Evolutionary conservation across 2,329 filamentous ascomycete genomes (phyloP).

Genomic region (Aplosporella prunicola): DNA sequence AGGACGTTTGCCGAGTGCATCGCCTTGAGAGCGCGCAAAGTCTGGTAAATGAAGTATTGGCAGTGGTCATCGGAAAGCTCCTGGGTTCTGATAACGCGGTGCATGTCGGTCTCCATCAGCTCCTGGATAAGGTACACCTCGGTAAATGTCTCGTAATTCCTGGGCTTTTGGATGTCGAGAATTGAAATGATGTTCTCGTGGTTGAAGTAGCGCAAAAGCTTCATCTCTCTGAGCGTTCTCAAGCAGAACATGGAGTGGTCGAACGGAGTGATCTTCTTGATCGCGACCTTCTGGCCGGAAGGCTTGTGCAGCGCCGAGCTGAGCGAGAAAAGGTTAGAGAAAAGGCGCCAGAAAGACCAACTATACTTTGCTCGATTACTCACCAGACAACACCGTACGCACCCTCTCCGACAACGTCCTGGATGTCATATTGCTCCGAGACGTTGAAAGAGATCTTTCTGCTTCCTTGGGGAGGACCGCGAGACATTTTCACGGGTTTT

Average conservation of each 20-base stretch:
- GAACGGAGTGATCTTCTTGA: conserved; percentile 99
- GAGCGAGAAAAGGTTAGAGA: conserved; percentile 19
- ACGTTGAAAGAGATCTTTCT: conserved; percentile 99
- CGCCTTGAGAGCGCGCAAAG: conserved; percentile 89
- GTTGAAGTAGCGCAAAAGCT: conserved; percentile 96
- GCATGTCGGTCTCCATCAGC: conserved; percentile 99
- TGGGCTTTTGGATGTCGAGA: conserved; percentile 95
- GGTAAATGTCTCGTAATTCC: conserved; percentile 90
- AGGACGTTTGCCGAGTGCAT: conserved; percentile 99
- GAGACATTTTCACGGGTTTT: no score
- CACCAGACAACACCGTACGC: conserved; percentile 98
- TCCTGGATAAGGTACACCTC: conserved; percentile 99
- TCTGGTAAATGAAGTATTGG: conserved; percentile 99
- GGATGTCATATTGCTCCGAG: conserved; percentile 98
- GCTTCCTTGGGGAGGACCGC: conserved; percentile 34
- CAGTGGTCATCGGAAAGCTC: conserved; percentile 98
- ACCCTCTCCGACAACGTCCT: conserved; percentile 97
- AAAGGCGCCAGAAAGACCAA: conserved; percentile 2
- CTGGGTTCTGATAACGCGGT: conserved; percentile 95
- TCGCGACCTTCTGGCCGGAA: conserved; percentile 94
- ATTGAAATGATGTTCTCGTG: conserved; percentile 99
- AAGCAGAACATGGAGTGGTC: conserved; percentile 99
- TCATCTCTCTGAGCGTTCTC: conserved; percentile 96
- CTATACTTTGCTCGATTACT: conserved; percentile 27
- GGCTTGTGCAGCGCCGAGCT: conserved; percentile 98